Percentiles rank a stretch among this genome's conserved stretches.
Conservation (phyloP, 2,329 filamentous ascomycete genomes). For the Penicillium griseofulvum region DNA sequence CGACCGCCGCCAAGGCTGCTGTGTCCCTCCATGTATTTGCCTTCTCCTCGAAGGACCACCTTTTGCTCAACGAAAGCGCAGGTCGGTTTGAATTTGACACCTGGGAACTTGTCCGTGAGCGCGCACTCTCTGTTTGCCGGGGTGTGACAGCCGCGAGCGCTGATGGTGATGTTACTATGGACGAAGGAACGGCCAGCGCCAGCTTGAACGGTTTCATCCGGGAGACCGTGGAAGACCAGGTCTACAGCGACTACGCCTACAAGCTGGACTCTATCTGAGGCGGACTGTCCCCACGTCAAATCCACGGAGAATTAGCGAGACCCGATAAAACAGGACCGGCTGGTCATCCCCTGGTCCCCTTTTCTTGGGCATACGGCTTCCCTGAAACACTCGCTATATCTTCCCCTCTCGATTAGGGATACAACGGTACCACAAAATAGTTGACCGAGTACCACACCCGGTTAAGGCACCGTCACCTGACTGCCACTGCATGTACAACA, state of each 20-base stretch:
- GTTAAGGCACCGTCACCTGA: conserved; percentile 14
- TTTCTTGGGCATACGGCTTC: neutral
- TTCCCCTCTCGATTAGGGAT: neutral
- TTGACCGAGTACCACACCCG: conserved; percentile 6
- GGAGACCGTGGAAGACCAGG: conserved; percentile 59
- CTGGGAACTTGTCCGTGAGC: conserved; percentile 69
- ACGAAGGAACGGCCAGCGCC: conserved; percentile 41
- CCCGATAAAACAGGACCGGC: neutral
- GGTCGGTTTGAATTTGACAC: conserved; percentile 71
- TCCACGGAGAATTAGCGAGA: neutral
- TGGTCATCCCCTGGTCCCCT: neutral
- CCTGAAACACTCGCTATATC: neutral
- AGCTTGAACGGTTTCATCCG: conserved; percentile 61
- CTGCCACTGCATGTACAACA: conserved; percentile 10
- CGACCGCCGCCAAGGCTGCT: conserved; percentile 60
- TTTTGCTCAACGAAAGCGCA: conserved; percentile 78
- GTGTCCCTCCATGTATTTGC: conserved; percentile 78
- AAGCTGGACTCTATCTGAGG: conserved; percentile 38
- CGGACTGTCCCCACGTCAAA: neutral
- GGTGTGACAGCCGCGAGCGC: conserved; percentile 36
- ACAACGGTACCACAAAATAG: neutral
- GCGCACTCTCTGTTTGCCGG: conserved; percentile 65
- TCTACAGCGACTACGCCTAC: conserved; percentile 43
- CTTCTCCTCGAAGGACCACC: conserved; percentile 70
- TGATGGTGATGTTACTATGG: conserved; percentile 45